Evolutionary conservation across 1,139 yeast genomes (phyloP), one percentile per base, ranked within the genome.

Genomic region (Diutina mesorugosa): DNA sequence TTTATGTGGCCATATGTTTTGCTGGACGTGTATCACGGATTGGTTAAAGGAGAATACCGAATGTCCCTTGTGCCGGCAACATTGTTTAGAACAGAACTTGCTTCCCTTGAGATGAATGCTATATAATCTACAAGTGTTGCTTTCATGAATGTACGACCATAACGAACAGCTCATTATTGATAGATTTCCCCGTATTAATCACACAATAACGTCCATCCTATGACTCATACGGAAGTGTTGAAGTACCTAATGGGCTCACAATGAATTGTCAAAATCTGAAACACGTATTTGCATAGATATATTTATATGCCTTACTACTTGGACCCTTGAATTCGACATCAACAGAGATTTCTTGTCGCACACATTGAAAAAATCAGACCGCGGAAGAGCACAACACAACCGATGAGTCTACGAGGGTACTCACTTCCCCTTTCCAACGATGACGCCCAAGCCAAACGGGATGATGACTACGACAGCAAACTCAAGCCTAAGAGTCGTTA

Each of bases 31-130:
- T 67, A 83, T 90, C 7, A 78, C 84, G 6, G 96, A 88, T 63
- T 93, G 98, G 98, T 81, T 90, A 57, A 74, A 90, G 60, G 96
- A 90, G 58, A 81, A 82, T 62, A 85, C 91, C 0, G 97, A 90
- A 65, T 93, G 99, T 67, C 98, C 99, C 0, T 73, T 93, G 46
- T 93, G 99, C 65, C 72, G 99, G 59, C 95, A 85, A 61, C 77
- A 74, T 53, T 81, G 93, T 59, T 73, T 77, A 51, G 91, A 87
- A 63, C 95, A 89, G 68, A 84, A 87, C 63, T 70, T 91, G 55
- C 71, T 91, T 55, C 89, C 93, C 0, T 67, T 90, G 57, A 75
- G 79, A 60, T 84, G 64, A 35, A 10, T 35, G 41, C 41, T n/a
- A 35, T n/a, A 35, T 5, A 5, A 10, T 35, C 14, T 35, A n/a